Evolutionary conservation across 441 rosid genomes (phyloP).

Genomic region (Lepidium campestre): DNA sequence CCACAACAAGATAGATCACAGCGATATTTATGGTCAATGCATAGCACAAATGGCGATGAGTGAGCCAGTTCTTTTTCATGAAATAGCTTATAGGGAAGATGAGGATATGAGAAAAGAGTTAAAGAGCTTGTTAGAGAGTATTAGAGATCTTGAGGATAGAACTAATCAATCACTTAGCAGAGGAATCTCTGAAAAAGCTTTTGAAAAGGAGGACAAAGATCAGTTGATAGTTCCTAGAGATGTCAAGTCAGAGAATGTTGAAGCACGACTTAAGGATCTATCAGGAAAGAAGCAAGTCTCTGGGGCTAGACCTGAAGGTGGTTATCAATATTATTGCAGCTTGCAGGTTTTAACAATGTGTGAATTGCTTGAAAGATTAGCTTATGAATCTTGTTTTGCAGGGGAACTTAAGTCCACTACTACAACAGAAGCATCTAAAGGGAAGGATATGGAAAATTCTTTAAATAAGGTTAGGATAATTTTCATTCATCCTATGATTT

Average conservation of each 20-base stretch:
- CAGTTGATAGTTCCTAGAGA: not conserved
- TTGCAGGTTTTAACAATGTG: not conserved
- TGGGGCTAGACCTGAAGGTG: constrained; percentile 5
- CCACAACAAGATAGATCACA: not conserved
- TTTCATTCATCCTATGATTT: not conserved
- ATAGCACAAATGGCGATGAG: not conserved
- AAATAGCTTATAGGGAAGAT: constrained; percentile 6
- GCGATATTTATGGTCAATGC: not conserved
- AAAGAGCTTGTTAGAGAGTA: constrained; percentile 38
- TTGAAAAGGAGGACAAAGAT: constrained; percentile 13
- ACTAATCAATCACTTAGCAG: not conserved
- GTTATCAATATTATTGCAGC: not conserved
- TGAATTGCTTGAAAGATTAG: not conserved
- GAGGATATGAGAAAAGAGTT: constrained; percentile 39
- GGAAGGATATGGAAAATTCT: not conserved
- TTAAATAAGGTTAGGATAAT: constrained; percentile 11
- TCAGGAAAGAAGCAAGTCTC: not conserved
- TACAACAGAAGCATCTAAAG: not conserved
- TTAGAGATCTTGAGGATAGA: constrained; percentile 36
- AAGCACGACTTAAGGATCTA: not conserved
- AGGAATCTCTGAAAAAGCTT: not conserved
- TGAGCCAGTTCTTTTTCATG: not conserved
- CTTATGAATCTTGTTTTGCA: not conserved
- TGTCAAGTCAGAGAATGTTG: not conserved
- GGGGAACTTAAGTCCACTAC: constrained; percentile 1